Base-by-base conservation (phyloP, 2,329 filamentous ascomycete genomes). In the Pyrenophora seminiperda region DNA sequence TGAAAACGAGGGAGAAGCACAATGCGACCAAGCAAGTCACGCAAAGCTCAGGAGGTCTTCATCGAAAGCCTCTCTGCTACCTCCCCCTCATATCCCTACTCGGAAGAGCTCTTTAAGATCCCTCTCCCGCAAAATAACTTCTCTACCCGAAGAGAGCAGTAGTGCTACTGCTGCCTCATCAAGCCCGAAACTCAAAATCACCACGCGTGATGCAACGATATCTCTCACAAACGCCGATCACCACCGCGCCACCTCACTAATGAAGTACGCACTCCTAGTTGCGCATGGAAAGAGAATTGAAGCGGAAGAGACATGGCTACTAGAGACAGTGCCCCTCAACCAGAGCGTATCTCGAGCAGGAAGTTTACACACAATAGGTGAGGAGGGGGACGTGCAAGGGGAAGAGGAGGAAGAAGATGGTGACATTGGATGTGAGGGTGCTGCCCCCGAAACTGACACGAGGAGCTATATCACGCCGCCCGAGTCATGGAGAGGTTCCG, bases 101-200 rank as follows among this genome's bases (percentile, higher is more conserved):
- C 0, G 84, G 13, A 42, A 29, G 19, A 42, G 38, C 38, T 48
- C 45, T 17, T n/a, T 48, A 15, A 9, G 2, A 3, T 42, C 38
- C n/a, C 18, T 48, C 31, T 7, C 10, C 7, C 9, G 14, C 3
- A 37, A 48, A 15, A 17, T 22, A 10, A 22, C n/a, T 10, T n/a
- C n/a, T n/a, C n/a, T n/a, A n/a, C n/a, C n/a, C n/a, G n/a, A n/a
- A n/a, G 17, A 20, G 13, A 13, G 22, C n/a, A 48, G 10, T 19
- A n/a, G n/a, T n/a, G n/a, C n/a, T n/a, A n/a, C n/a, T n/a, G 30
- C 4, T 20, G 15, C 3, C 0, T 7, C n/a, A n/a, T 7, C n/a
- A n/a, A 14, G 13, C 18, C 31, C 46, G 11, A 47, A 49, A 19
- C 33, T 49, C 13, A 30, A 7, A 7, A 13, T 33, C 13, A 37